Evolutionary conservation across 31 red algal species (phyloP), one percentile per base, ranked within the genome.

Genomic region (Odonthalia washingtoniensis): DNA sequence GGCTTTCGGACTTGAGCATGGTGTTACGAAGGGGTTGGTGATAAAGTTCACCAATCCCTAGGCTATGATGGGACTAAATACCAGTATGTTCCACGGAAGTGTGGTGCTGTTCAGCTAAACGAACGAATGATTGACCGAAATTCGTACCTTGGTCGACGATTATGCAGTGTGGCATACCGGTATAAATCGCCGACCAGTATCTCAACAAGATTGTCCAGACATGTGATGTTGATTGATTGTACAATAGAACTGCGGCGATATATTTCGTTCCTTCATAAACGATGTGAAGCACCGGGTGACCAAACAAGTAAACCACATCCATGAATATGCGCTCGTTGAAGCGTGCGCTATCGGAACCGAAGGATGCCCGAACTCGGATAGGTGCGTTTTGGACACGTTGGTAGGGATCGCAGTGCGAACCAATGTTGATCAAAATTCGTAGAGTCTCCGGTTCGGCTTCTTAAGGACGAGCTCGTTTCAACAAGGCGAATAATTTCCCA

Each of bases 351-450:
- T n/a, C n/a, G n/a, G n/a, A n/a, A n/a, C n/a, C n/a, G n/a, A n/a
- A n/a, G n/a, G 66, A 18, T 70, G n/a, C 85, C 4, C 33, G 26
- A 46, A 88, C 49, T 46, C 38, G 37, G 2, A 32, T 72, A 2
- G 81, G 61, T 21, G 81, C 65, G 49, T 69, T 72, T 34, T 88
- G 74, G 4, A 88, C 80, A 34, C 85, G 36, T 72, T 88, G 74
- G 41, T 49, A 88, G 21, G 73, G 57, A 70, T 88, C 74, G 62
- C 73, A 88, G 26, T n/a, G 14, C 61, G 49, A 70, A 63, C 33
- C 0, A 1, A 79, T 49, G 9, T 70, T 34, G 40, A 79, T 43
- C 37, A 79, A 74, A 4, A 41, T 40, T 21, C 24, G 36, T 0
- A 75, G 16, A 16, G 35, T 74, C 21, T 75, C 39, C 40, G 24